Evolutionary conservation across 352 stramenopile species (phyloP), one percentile per base, ranked within the genome.

Genomic region (Phytophthora constricta): DNA sequence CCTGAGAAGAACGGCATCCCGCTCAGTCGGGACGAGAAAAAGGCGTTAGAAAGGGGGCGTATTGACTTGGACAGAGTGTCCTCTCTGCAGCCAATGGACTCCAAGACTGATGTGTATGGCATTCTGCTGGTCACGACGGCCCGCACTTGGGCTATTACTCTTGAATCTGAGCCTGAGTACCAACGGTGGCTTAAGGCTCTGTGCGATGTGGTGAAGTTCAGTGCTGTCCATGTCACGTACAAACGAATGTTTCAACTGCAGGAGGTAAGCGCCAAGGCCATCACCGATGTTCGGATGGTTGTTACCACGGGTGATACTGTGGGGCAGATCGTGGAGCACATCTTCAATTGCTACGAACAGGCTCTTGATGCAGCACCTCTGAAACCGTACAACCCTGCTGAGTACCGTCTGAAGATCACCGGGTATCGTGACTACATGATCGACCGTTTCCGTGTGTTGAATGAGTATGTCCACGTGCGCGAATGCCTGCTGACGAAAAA

Each of bases 311-410:
- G 84, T 4, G 87, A 96, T 65, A 96, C 87, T 1, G 87, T 96
- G n/a, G 84, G 82, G 4, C 83, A 96, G 68, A 93, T 93, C 65
- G 87, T 96, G 25, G 87, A 94, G 79, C 84, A 93, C 54, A 94
- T 96, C 25, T 96, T 96, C 63, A 92, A 93, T 56, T 96, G 85
- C 60, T 96, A 96, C 78, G 87, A 92, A 60, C 82, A 91, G 60
- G 80, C 78, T 17, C 64, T 94, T 4, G 86, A 94, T 68, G 86
- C 87, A 0, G 86, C 86, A 0, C 86, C 87, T 9, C 68, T 96
- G 57, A 74, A 74, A 42, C 83, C 87, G 13, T 96, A 96, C 69
- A 85, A 94, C 46, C 86, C 86, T 7, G 78, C 74, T 28, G 84
- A 96, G 66, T 96, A 94, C 57, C 75, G 90, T 52, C 66, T 96